Percentiles rank a stretch among this genome's conserved stretches.
These are phyloP conservation scores for Calonectria hawksworthii DNA, from an alignment of 2,329 filamentous ascomycete genomes.

Conservation along the genomic window DNA sequence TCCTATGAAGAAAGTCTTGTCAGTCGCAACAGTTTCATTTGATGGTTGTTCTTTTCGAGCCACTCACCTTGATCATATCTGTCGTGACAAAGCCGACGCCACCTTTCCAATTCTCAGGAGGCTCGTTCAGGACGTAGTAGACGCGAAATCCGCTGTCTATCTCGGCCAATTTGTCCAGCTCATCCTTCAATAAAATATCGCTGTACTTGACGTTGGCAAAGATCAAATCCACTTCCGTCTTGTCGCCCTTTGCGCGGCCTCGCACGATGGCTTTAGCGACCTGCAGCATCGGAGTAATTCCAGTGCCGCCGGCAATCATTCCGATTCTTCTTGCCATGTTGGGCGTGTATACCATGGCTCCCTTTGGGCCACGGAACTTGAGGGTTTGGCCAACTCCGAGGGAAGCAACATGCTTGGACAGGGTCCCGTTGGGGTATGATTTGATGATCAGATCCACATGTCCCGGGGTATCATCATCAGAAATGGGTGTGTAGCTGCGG, in stretches of 20 bases:
- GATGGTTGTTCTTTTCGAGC: too few relatives aligned
- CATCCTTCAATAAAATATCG: constrained; percentile 92
- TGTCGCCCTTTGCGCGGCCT: constrained; percentile 82
- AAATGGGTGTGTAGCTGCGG: constrained; percentile 91
- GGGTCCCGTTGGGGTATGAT: constrained; percentile 95
- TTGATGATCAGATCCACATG: constrained; percentile 97
- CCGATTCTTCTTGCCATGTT: constrained; percentile 96
- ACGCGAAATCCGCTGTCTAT: constrained; percentile 86
- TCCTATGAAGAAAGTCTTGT: not conserved
- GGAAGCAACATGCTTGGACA: constrained; percentile 88
- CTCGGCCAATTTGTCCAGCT: constrained; percentile 82
- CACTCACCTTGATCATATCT: constrained; percentile 86
- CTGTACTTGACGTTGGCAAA: constrained; percentile 94
- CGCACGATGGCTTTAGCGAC: constrained; percentile 89
- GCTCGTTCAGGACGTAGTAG: constrained; percentile 96
- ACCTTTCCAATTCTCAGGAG: constrained; percentile 88
- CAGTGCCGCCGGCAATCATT: constrained; percentile 97
- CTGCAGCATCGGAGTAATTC: constrained; percentile 98
- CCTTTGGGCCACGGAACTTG: constrained; percentile 92
- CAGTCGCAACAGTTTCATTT: not conserved
- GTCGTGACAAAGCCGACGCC: constrained; percentile 93
- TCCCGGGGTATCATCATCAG: constrained; percentile 86
- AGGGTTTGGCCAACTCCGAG: constrained; percentile 87
- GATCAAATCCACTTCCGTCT: constrained; percentile 90
- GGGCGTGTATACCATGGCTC: constrained; percentile 94